phyloP scores from a whole-genome alignment of 1,284 basidiomycete genomes.

The Cutaneotrichosporon dermatis region DNA sequence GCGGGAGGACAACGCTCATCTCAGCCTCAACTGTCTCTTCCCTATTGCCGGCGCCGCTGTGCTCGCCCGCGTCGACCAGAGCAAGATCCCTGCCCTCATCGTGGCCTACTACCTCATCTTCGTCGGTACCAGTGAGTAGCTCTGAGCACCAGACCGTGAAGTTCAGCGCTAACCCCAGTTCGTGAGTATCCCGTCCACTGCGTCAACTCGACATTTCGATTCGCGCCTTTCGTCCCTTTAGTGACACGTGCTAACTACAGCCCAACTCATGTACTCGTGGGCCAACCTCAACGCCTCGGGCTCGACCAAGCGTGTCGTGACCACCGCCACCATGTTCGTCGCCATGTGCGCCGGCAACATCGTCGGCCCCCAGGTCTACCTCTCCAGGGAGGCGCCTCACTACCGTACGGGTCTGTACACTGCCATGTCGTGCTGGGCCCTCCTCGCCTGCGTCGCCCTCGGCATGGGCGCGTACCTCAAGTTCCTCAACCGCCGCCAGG shows the following conservation, averaged over 20 bases:
- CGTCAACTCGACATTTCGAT: too few species aligned
- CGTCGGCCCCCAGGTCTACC: slow-evolving; percentile 42
- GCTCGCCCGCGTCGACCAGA: slow-evolving; percentile 29
- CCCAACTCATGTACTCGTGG: slow-evolving; percentile 24
- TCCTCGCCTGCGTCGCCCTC: slow-evolving; percentile 27
- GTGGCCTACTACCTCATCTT: slow-evolving; percentile 39
- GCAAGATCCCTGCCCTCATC: slow-evolving; percentile 28
- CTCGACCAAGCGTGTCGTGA: slow-evolving; percentile 42
- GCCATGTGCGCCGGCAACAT: slow-evolving; percentile 27
- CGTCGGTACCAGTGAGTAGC: slow-evolving; percentile 21
- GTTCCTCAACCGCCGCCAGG: slow-evolving; percentile 35
- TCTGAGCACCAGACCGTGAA: background rate
- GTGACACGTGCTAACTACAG: too few species aligned
- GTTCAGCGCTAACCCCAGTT: background rate
- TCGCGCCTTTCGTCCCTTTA: too few species aligned
- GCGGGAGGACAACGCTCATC: background rate
- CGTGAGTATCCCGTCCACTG: too few species aligned
- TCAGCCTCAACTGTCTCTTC: slow-evolving; percentile 14
- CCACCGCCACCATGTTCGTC: slow-evolving; percentile 32
- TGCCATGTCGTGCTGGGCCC: slow-evolving; percentile 34
- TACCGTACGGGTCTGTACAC: slow-evolving; percentile 42
- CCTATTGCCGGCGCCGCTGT: slow-evolving; percentile 41
- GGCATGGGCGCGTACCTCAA: slow-evolving; percentile 38
- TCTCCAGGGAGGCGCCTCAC: slow-evolving; percentile 26
- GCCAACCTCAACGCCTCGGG: slow-evolving; percentile 41